Evolutionary conservation across 2,329 filamentous ascomycete genomes (phyloP).

Genomic region (Fusarium guadeloupense): DNA sequence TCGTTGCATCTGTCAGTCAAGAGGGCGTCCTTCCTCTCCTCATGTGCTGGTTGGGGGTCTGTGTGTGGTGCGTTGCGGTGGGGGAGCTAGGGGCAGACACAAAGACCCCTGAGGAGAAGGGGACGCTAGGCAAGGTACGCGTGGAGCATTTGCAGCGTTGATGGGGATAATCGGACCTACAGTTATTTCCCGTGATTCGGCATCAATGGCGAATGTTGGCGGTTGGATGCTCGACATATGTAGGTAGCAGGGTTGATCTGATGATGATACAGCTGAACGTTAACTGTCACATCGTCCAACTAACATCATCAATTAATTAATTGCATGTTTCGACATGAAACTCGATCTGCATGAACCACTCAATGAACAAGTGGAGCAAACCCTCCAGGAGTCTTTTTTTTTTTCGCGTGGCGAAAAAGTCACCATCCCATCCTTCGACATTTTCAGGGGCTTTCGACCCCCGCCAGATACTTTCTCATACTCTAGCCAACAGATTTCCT

Average conservation of each 20-base stretch:
- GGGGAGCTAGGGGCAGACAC: background rate
- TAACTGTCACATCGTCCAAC: too few species aligned
- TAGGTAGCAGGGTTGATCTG: too few species aligned
- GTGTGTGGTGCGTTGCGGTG: background rate
- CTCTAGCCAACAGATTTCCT: too few species aligned
- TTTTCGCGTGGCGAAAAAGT: background rate
- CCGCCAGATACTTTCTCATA: background rate
- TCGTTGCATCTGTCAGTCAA: too few species aligned
- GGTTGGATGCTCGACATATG: too few species aligned
- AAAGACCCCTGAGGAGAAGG: slow-evolving; percentile 2
- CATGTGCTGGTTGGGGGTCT: background rate
- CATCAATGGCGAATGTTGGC: background rate
- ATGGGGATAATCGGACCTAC: slow-evolving; percentile 1
- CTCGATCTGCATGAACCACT: background rate
- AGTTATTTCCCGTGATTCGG: background rate
- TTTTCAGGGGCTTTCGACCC: background rate
- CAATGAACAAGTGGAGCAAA: background rate
- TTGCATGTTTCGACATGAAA: background rate
- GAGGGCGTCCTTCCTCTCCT: too few species aligned
- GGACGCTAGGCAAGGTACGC: background rate
- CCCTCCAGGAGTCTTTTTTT: background rate
- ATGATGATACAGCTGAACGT: too few species aligned
- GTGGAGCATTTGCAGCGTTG: background rate
- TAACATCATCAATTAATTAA: too few species aligned
- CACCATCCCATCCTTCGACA: too few species aligned